These are phyloP conservation scores for Cercospora canescens DNA, from an alignment of 2,329 filamentous ascomycete species.

Conservation along the genomic window DNA sequence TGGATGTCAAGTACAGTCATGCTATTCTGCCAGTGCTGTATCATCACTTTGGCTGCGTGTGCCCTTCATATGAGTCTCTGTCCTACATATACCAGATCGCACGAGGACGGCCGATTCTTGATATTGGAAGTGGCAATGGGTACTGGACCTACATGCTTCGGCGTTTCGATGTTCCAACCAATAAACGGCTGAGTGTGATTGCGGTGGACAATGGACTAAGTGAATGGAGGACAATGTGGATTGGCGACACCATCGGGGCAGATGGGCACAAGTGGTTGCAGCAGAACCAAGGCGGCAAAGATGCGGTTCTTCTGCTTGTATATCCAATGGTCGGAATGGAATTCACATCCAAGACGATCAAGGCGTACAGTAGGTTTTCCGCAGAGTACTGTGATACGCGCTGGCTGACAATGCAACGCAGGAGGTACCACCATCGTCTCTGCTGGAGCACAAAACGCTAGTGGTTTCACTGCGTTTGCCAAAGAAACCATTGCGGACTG, in stretches of 20 bases:
- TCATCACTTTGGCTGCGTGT: conserved; percentile 76
- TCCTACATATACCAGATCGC: conserved; percentile 60
- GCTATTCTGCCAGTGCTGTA: conserved; percentile 72
- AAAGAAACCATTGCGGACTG: conserved; percentile 65
- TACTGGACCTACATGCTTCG: conserved; percentile 76
- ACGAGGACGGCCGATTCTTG: conserved; percentile 55
- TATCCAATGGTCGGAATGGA: conserved; percentile 69
- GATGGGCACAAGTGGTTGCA: conserved; percentile 63
- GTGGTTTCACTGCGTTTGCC: conserved; percentile 71
- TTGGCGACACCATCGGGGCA: conserved; percentile 62
- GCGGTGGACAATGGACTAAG: conserved; percentile 69
- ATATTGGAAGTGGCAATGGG: conserved; percentile 70
- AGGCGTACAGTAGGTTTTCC: conserved; percentile 51
- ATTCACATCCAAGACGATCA: conserved; percentile 65
- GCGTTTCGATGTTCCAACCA: conserved; percentile 49
- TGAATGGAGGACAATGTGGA: conserved; percentile 69
- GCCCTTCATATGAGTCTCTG: conserved; percentile 67
- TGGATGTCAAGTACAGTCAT: conserved; percentile 59
- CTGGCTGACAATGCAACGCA: not conserved
- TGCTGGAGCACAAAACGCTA: conserved; percentile 72
- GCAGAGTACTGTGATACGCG: not conserved
- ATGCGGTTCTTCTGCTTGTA: conserved; percentile 66
- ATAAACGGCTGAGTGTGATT: conserved; percentile 45
- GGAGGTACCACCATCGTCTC: conserved; percentile 65
- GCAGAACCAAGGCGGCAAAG: conserved; percentile 50